Conservation (phyloP, 176 grass and related monocot genomes). For the Oryza coarctata region DNA sequence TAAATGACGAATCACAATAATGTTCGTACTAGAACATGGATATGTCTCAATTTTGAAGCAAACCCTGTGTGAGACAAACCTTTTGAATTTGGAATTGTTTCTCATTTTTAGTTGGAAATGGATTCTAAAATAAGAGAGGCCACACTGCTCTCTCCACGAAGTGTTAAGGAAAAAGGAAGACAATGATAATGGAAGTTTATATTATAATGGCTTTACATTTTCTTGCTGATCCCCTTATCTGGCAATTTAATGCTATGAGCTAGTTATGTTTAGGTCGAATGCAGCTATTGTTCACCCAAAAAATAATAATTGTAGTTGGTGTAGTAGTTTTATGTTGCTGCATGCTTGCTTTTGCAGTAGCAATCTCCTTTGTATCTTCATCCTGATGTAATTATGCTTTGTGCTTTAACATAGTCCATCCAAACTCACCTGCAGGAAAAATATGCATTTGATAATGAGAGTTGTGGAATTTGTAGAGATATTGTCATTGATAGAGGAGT, state of each 20-base stretch:
- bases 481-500: slow-evolving; percentile 75
- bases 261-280: background rate
- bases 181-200: background rate
- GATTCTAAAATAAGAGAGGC: background rate
- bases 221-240: background rate
- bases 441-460: slow-evolving; percentile 52
- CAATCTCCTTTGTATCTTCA: background rate
- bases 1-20: background rate
- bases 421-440: slow-evolving; percentile 61
- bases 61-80: background rate
- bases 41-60: background rate
- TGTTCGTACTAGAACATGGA: background rate
- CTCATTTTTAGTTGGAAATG: background rate
- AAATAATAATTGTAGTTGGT: background rate
- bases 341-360: background rate
- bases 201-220: background rate
- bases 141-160: background rate
- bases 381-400: slow-evolving; percentile 9
- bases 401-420: slow-evolving; percentile 9
- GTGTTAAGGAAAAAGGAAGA: background rate
- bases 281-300: background rate
- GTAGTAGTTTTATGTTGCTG: background rate
- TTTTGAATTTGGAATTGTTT: background rate
- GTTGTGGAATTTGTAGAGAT: slow-evolving; percentile 84
- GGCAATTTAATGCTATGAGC: background rate